Base-by-base conservation (phyloP, 805 yeast species). In the Yamadazyma akitaensis region DNA sequence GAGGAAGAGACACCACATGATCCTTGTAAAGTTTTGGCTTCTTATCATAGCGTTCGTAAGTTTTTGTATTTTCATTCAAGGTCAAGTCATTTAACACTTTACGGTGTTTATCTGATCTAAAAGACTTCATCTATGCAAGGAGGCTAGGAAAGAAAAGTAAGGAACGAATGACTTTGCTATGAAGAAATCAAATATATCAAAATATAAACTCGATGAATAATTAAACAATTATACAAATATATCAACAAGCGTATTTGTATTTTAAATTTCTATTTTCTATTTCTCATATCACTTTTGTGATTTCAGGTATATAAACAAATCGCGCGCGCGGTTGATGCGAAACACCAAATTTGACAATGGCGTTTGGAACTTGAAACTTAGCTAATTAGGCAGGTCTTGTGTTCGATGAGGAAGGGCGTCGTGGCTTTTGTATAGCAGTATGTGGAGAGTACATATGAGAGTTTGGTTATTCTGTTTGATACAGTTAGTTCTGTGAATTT, bases 81-180 rank as follows among this genome's bases (percentile, higher is more conserved):
- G 67, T 63, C 14, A 64, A 55, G 46, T 65, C 70, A 33, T 62
- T 57, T 44, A 65, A 59, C 12, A 60, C 68, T 37, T 63, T 64
- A 41, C 70, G 46, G 37, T 42, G 46, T 28, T 42, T 39, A 17
- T 42, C 52, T 10, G 42, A 17, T 36, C 50, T 48, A 31, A 42
- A 40, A 17, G 51, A 46, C 38, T 51, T 51, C 54, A 51, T 51
- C 25, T 12, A 18, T 31, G 38, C 42, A 28, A 28, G 32, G 32
- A 9, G 10, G 4, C 9, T 21, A 7, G 24, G 32, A 28, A 13
- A 28, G n/a, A 32, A 21, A n/a, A 31, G 28, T 16, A 24, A 26
- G 17, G 28, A 42, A 26, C 25, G 32, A 42, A 28, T 13, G 40
- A 13, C 32, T 12, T 13, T 28, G 32, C 32, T 28, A 28, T 28